Base-by-base conservation (phyloP, 305 asterid species). In the Fraxinus albicans region DNA sequence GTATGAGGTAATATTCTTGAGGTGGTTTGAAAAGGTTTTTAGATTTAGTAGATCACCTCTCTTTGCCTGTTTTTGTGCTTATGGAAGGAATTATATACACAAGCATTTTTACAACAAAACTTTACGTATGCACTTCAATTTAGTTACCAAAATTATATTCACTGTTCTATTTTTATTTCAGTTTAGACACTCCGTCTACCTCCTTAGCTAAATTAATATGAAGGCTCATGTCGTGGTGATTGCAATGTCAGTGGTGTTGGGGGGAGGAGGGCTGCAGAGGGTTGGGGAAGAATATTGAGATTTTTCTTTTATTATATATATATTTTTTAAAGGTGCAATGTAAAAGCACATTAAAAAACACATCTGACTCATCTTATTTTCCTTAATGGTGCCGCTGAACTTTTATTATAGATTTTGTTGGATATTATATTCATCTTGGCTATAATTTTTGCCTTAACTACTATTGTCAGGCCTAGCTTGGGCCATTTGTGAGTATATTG, bases 401-500 rank as follows among this genome's bases (percentile, higher is more conserved):
- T 67, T 67, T 67, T 67, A 67, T 67, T 67, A 21, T 67, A 27
- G 36, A 67, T 67, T 25, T 31, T 72, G 23, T 72, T 72, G 76
- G 44, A 33, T 21, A 17, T 15, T 72, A 75, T 55, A 82, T 36
- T 27, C 50, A 67, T 82, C 38, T 63, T 67, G 53, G 35, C 42
- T 82, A 40, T 69, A 77, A 78, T 58, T 79, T 47, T 79, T 60
- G 69, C 35, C 50, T 81, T 63, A 77, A 70, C 73, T 85, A 80
- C 81, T 75, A 81, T 83, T 72, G 40, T 81, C 91, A 96, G 98
- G 98, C 81, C 88, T 96, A 85, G 98, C 99, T 83, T 96, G 98
- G 98, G 98, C 99, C 77, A 96, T 96, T 72, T 96, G 98, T 87
- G 98, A 96, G 92, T 97, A 96, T 90, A 86, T 96, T 42, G 93